Conservation (phyloP, 2,329 filamentous ascomycete species). For the Uncinocarpus reesii region DNA sequence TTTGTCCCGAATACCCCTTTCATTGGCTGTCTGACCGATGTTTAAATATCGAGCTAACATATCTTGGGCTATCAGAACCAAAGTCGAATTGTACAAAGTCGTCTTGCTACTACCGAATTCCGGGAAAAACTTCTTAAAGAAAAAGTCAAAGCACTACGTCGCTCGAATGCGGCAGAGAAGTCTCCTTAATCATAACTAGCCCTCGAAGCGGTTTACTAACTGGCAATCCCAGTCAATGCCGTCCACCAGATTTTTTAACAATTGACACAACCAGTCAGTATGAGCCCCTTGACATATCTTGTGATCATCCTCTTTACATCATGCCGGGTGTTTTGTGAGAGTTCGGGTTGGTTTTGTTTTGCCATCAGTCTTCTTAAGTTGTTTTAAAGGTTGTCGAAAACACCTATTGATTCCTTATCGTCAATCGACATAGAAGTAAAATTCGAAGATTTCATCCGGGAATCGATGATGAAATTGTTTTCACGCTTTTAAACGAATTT, state of each 20-base stretch:
- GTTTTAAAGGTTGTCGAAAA: no score
- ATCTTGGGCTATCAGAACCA: constrained; percentile 10
- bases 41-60: no score
- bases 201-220: constrained; percentile 7
- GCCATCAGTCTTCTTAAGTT: no score
- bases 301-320: no score
- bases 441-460: no score
- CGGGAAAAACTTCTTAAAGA: constrained; percentile 32
- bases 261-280: background rate
- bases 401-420: no score
- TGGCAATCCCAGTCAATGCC: background rate
- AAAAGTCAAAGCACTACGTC: constrained; percentile 29
- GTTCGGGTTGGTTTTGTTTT: no score
- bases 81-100: constrained; percentile 15
- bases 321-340: no score
- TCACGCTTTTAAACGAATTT: no score
- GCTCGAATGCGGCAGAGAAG: constrained; percentile 22
- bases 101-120: constrained; percentile 27
- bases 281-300: background rate
- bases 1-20: constrained; percentile 9
- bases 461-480: no score
- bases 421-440: no score
- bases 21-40: constrained; percentile 11
- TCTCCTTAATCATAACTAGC: constrained; percentile 18
- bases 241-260: background rate